A percentile compares a stretch with the other conserved stretches of the same genome.
Evolutionary conservation across 176 grass and related monocot genomes (phyloP).

Genomic region (Oryza brachyantha): DNA sequence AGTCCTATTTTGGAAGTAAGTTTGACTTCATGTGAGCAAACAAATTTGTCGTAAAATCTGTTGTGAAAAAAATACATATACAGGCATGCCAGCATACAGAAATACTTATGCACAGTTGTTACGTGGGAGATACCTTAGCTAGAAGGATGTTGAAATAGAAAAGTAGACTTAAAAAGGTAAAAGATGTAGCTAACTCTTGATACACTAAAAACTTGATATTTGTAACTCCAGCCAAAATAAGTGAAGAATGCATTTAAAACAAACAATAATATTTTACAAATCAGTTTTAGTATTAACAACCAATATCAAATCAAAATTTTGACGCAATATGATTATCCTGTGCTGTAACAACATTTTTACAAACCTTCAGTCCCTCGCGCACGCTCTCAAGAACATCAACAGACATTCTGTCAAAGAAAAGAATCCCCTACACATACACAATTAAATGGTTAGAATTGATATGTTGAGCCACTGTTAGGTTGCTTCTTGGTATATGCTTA

Average conservation of each 20-base stretch:
- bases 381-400: constrained; percentile 83
- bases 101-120: constrained; percentile 25
- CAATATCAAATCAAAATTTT: not conserved
- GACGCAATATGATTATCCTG: not conserved
- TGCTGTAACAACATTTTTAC: constrained; percentile 6
- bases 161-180: not conserved
- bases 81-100: not conserved
- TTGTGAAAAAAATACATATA: not conserved
- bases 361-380: constrained; percentile 67
- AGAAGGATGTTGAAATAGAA: not conserved
- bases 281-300: not conserved
- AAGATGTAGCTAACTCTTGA: constrained; percentile 2
- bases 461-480: not conserved
- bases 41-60: constrained; percentile 7
- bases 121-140: not conserved
- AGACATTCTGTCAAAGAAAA: constrained; percentile 97
- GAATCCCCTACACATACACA: constrained; percentile 75
- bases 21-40: constrained; percentile 15
- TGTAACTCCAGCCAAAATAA: constrained; percentile 2
- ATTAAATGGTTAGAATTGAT: constrained; percentile 17
- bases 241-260: constrained; percentile 7
- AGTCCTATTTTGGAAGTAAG: constrained; percentile 40
- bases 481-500: not conserved
- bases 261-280: not conserved
- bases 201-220: not conserved